These are phyloP conservation scores for Dothistroma pini DNA, from an alignment of 2,329 filamentous ascomycete species.

Conservation along the genomic window DNA sequence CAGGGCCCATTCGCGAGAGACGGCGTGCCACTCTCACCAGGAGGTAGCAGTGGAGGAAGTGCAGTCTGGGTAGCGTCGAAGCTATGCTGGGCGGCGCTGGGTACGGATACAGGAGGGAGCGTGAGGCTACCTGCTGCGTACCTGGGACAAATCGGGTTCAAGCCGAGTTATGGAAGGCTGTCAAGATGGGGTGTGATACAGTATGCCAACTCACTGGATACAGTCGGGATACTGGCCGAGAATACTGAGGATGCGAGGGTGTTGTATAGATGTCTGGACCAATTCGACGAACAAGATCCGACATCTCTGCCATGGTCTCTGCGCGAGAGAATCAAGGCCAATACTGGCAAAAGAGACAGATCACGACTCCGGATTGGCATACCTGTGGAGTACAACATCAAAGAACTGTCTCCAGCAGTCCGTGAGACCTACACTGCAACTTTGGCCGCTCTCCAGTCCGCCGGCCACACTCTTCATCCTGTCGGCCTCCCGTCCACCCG, in stretches of 20 bases:
- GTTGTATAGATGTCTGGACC: constrained; percentile 50
- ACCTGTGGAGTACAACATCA: constrained; percentile 79
- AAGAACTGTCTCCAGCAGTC: constrained; percentile 68
- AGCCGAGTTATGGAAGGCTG: constrained; percentile 85
- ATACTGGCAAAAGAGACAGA: constrained; percentile 4
- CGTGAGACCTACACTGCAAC: constrained; percentile 65
- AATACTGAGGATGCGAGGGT: constrained; percentile 47
- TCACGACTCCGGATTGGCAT: constrained; percentile 52
- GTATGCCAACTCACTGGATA: constrained; percentile 91
- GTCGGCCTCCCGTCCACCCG: constrained; percentile 80
- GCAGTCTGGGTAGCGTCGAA: constrained; percentile 73
- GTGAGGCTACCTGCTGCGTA: constrained; percentile 86
- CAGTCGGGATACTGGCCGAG: constrained; percentile 70
- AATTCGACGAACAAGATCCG: constrained; percentile 68
- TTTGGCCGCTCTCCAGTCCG: constrained; percentile 55
- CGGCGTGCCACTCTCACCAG: constrained; percentile 57
- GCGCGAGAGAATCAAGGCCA: constrained; percentile 45
- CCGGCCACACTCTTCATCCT: constrained; percentile 69
- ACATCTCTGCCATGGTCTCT: constrained; percentile 62
- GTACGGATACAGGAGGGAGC: constrained; percentile 90
- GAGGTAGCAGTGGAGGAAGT: constrained; percentile 91
- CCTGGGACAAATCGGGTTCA: constrained; percentile 78
- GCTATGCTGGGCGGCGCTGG: constrained; percentile 67
- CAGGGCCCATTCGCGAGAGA: constrained; percentile 45
- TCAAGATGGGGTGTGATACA: constrained; percentile 83